A percentile compares a stretch with the other conserved stretches of the same genome.
phyloP scores from a whole-genome alignment of 345 rosid genomes.

The Eutrema heterophyllum region DNA sequence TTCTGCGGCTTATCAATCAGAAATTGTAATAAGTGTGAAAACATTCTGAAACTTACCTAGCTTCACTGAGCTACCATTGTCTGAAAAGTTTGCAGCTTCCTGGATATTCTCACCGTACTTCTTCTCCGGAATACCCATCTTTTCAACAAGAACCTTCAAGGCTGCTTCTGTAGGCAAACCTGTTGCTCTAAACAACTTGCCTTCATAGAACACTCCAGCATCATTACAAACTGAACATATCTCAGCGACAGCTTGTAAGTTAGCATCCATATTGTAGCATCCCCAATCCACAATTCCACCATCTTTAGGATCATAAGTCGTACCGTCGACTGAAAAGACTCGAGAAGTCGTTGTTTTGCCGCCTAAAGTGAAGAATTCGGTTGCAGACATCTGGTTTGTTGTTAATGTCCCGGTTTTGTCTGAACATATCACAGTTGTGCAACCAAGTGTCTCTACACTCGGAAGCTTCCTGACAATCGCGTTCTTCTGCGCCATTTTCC shows the following conservation, averaged over 20 bases:
- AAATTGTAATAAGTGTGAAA: neutral
- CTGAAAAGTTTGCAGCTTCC: conserved; percentile 54
- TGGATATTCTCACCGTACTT: conserved; percentile 40
- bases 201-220: conserved; percentile 73
- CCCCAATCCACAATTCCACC: conserved; percentile 89
- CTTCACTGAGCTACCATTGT: conserved; percentile 55
- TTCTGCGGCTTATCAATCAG: neutral
- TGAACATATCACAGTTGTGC: conserved; percentile 96
- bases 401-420: conserved; percentile 95
- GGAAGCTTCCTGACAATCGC: conserved; percentile 89
- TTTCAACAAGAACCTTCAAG: conserved; percentile 84
- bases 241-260: conserved; percentile 79
- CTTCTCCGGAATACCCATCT: conserved; percentile 74
- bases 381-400: conserved; percentile 91
- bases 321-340: conserved; percentile 71
- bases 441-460: conserved; percentile 92
- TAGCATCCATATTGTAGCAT: conserved; percentile 76
- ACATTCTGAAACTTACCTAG: conserved; percentile 42
- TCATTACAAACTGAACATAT: conserved; percentile 86
- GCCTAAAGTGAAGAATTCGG: conserved; percentile 74
- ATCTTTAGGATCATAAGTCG: conserved; percentile 94
- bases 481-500: conserved; percentile 95
- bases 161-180: conserved; percentile 99
- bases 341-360: conserved; percentile 50
- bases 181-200: conserved; percentile 68